A percentile compares a stretch with the other conserved stretches of the same genome.
phyloP scores from a whole-genome alignment of 345 rosid species.

The sweet orange (Citrus sinensis) region DVS_A1.0 CM039166.1:23918501-23919000 shows the following conservation, averaged over 20 bases:
- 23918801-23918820: background rate
- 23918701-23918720: background rate
- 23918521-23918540: constrained; percentile 47
- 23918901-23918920: constrained; percentile 8
- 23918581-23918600: constrained; percentile 39
- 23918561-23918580: constrained; percentile 39
- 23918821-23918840: background rate
- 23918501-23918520: constrained; percentile 68
- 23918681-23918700: background rate
- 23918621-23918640: background rate
- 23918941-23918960: background rate
- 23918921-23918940: constrained; percentile 10
- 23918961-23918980: background rate
- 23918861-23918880: background rate
- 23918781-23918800: background rate
- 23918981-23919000: background rate
- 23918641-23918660: no score
- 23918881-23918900: constrained; percentile 12
- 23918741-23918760: background rate
- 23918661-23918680: background rate
- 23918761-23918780: background rate
- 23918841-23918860: background rate
- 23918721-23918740: background rate
- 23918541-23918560: constrained; percentile 50
- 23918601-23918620: constrained; percentile 31